A percentile compares a stretch with the other conserved stretches of the same genome.
phyloP scores from a whole-genome alignment of 345 rosid species.

The Clarkia xantiana region DNA sequence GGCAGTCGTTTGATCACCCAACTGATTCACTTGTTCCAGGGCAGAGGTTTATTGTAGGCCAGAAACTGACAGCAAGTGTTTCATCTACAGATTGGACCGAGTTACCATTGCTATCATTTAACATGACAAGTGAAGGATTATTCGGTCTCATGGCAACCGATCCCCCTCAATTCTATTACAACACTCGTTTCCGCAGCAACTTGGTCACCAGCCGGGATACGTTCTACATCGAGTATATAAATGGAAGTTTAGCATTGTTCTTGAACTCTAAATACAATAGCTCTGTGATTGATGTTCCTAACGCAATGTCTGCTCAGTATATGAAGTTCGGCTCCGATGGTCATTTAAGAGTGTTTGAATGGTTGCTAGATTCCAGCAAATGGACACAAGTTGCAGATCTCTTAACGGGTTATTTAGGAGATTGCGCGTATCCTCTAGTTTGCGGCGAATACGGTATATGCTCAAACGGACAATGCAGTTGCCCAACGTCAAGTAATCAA shows the following conservation, averaged over 20 bases:
- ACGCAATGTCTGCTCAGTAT: not conserved
- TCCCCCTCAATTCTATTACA: constrained; percentile 3
- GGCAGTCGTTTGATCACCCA: constrained; percentile 18
- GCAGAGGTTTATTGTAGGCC: constrained; percentile 6
- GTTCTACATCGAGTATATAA: not conserved
- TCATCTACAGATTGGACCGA: constrained; percentile 7
- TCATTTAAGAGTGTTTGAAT: constrained; percentile 6
- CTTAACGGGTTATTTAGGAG: not conserved
- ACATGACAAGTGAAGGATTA: constrained; percentile 6
- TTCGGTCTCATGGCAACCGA: constrained; percentile 10
- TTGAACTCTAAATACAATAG: not conserved
- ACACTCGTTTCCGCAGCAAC: not conserved
- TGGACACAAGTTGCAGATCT: constrained; percentile 12
- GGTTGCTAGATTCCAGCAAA: not conserved
- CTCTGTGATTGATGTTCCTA: not conserved
- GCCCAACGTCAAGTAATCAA: constrained; percentile 5
- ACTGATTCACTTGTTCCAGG: constrained; percentile 11
- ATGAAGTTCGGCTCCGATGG: constrained; percentile 4
- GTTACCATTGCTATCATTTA: constrained; percentile 7
- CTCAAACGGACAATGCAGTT: constrained; percentile 11
- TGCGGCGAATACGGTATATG: constrained; percentile 27
- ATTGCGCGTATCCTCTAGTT: constrained; percentile 16
- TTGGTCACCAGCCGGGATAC: not conserved
- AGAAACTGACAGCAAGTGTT: constrained; percentile 9
- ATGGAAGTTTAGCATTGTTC: constrained; percentile 2